Base-by-base conservation (phyloP, 2,329 filamentous ascomycete genomes). In the Coleophoma eucalyptorum region DNA sequence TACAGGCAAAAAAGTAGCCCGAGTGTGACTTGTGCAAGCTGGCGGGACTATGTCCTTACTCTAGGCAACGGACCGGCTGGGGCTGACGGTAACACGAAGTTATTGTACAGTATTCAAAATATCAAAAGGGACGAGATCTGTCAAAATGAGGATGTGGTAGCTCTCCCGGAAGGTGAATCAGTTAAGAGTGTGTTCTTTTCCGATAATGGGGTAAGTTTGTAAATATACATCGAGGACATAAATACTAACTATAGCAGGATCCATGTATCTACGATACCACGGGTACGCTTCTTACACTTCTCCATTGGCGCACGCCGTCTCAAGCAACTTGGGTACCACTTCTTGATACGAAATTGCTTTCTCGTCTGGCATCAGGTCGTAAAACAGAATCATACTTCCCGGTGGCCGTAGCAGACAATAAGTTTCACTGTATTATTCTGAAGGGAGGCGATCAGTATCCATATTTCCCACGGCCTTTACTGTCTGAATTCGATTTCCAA, bases 371-470 rank as follows among this genome's bases (percentile, higher is more conserved):
- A 0, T 85, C 83, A 3, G 94, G 94, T 21, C 85, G 86, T 51
- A 97, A 96, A 69, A 81, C 87, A 57, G 94, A 99, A 70, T 82
- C 78, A 0, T 99, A 99, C 74, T 99, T 92, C 81, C 94, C 94
- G 1, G 90, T 99, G 32, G 94, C 94, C 1, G 92, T 97, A 1
- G 90, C 93, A 2, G 84, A 92, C 61, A 80, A 88, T 63, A 93
- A 88, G 64, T 99, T 99, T 70, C 93, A 97, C 76, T 99, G 95
- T 73, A 97, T 99, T 71, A 97, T 99, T 62, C 84, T 99, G 65
- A 99, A 99, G 72, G 94, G 94, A 55, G 89, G 88, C 34, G 94
- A 99, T 65, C 82, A 87, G 64, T 90, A 97, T 64, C 92, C 93
- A 0, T 97, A 94, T 73, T 97, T 93, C 72, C 94, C 90, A 11